Evolutionary conservation across 345 rosid species (phyloP).

Genomic region (Lepidium sativum): DNA sequence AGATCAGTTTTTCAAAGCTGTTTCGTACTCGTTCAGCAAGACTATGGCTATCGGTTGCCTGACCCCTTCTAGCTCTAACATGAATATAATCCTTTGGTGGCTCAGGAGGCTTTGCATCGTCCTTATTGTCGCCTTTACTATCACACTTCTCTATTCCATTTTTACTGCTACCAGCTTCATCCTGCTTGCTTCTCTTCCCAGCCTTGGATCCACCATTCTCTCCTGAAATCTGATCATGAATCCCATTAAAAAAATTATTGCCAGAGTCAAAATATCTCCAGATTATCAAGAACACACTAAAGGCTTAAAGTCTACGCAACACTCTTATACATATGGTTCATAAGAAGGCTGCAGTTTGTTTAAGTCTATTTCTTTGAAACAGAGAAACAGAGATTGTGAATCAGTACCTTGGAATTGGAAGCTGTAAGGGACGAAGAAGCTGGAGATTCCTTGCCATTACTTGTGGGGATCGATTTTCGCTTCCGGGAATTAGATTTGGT

Average conservation of each 20-base stretch:
- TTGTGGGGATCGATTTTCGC: constrained; percentile 40
- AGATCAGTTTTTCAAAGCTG: not conserved
- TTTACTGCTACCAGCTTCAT: constrained; percentile 24
- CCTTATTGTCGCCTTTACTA: constrained; percentile 15
- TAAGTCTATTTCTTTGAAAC: not conserved
- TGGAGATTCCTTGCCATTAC: constrained; percentile 41
- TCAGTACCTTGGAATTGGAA: constrained; percentile 39
- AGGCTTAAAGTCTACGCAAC: not conserved
- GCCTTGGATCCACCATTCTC: constrained; percentile 35
- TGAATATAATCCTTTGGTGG: constrained; percentile 78
- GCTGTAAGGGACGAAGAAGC: constrained; percentile 40
- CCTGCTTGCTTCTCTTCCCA: constrained; percentile 48
- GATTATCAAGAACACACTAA: not conserved
- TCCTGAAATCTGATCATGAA: constrained; percentile 33
- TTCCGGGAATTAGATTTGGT: constrained; percentile 36
- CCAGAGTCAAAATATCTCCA: not conserved
- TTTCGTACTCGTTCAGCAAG: constrained; percentile 77
- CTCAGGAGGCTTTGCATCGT: constrained; percentile 54
- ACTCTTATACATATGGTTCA: not conserved
- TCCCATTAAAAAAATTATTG: not conserved
- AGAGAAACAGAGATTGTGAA: not conserved
- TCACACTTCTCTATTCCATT: constrained; percentile 20
- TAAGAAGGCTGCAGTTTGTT: not conserved
- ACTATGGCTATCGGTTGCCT: constrained; percentile 93
- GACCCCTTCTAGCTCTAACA: constrained; percentile 93